Evolutionary conservation across 2,329 filamentous ascomycete genomes (phyloP), one percentile per base, ranked within the genome.

Genomic region (Aaosphaeria pasadenensis): DNA sequence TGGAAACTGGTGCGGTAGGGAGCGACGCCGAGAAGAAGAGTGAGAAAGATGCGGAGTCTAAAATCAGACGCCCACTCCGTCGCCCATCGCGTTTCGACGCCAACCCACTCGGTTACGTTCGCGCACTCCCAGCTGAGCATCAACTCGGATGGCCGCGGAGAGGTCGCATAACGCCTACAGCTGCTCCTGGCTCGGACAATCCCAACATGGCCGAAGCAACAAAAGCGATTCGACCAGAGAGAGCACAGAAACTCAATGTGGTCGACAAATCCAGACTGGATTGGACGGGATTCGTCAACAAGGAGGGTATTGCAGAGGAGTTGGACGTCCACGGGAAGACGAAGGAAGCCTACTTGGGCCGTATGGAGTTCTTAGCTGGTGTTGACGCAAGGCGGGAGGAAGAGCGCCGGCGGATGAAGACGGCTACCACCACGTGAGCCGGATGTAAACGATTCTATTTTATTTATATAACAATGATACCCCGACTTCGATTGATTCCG

Each of bases 191-290:
- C 1, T 56, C 59, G 35, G 54, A 55, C 43, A 51, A 56, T 35
- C 43, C 59, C 48, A 45, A 64, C 0, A 47, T 53, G 3, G 32
- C 52, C 4, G 56, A 57, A 11, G 45, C 46, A 7, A 48, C 50
- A 4, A 57, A 55, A 17, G 28, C 42, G 9, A 46, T 50, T 13
- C 58, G 54, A 29, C 51, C 51, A 52, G 73, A 61, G 57, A 77
- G 69, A 70, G 78, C 58, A 24, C 78, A 80, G 49, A 85, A 84
- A 59, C 77, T 86, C 69, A 86, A 84, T 55, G 84, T 83, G 0
- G 81, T 86, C 43, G 82, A 85, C 66, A 86, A 86, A 66, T 84
- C 80, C 30, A 77, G 82, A 45, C 70, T 85, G 58, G 83, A 86
- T 57, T 86, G 83, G 83, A 82, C 80, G 17, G 76, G 77, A 7